Conservation (phyloP, 164 flowering plant species). For the Cinnamomum chago region DNA sequence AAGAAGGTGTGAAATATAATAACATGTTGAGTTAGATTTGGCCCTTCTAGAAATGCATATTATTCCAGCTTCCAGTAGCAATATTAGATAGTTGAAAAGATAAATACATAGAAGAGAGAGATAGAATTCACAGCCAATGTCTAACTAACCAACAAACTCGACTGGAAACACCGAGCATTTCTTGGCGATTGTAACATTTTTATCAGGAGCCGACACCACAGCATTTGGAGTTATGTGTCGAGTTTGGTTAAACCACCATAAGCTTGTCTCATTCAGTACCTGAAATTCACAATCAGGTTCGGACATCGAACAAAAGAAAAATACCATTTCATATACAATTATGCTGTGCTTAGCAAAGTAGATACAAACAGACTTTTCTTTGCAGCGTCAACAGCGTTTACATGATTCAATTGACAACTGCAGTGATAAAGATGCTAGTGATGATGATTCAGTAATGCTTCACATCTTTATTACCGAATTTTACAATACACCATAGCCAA, state of each 20-base stretch:
- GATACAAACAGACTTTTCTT: not conserved
- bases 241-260: slow-evolving; percentile 93
- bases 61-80: too few relatives aligned
- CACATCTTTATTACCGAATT: too few relatives aligned
- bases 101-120: not conserved
- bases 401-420: too few relatives aligned
- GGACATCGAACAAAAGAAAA: not conserved
- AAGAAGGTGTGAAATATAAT: not conserved
- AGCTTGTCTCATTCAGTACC: slow-evolving; percentile 93
- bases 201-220: slow-evolving; percentile 69
- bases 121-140: not conserved
- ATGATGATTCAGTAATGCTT: too few relatives aligned
- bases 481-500: too few relatives aligned
- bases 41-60: not conserved
- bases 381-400: not conserved
- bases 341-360: not conserved
- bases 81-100: not conserved
- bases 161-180: slow-evolving; percentile 93
- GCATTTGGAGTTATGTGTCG: slow-evolving; percentile 78
- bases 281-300: slow-evolving; percentile 20
- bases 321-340: not conserved
- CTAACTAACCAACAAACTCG: slow-evolving; percentile 90
- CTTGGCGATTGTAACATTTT: slow-evolving; percentile 88
- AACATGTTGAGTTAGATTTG: not conserved
- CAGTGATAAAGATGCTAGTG: too few relatives aligned